Conservation (phyloP, 192 early-diverging fungal species). For the Paraglomus brasilianum region DNA sequence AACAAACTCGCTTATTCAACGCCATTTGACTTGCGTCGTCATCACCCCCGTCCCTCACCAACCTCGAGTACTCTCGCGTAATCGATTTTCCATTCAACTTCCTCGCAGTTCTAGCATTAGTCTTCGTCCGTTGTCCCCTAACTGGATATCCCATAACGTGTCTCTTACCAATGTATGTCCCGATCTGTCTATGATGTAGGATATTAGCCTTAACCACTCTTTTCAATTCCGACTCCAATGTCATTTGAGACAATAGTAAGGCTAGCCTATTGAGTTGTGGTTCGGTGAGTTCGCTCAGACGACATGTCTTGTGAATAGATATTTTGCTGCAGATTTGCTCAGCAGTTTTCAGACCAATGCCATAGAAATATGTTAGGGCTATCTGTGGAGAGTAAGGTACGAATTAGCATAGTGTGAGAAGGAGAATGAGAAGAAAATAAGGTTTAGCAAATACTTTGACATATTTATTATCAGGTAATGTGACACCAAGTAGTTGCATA, state of each 20-base stretch:
- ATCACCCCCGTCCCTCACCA: slow-evolving; percentile 30
- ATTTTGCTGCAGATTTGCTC: slow-evolving; percentile 76
- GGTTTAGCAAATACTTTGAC: neutral
- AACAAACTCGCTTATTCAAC: too few relatives aligned
- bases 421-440: neutral
- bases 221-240: slow-evolving; percentile 77
- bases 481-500: neutral
- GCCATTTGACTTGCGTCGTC: too few relatives aligned
- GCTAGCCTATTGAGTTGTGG: slow-evolving; percentile 84
- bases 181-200: slow-evolving; percentile 68
- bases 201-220: slow-evolving; percentile 70
- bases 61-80: slow-evolving; percentile 30
- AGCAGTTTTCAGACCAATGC: slow-evolving; percentile 79
- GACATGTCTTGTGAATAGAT: slow-evolving; percentile 81
- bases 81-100: slow-evolving; percentile 74
- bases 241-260: slow-evolving; percentile 84
- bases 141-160: slow-evolving; percentile 88
- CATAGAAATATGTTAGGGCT: slow-evolving; percentile 65
- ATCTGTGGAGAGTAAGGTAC: neutral
- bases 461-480: slow-evolving; percentile 12
- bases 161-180: slow-evolving; percentile 76
- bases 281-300: slow-evolving; percentile 86
- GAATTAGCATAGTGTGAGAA: neutral
- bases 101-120: slow-evolving; percentile 86
- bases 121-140: slow-evolving; percentile 82